Percentiles rank a stretch among this genome's conserved stretches.
phyloP scores from a whole-genome alignment of 768 basidiomycete species.

The Hericium coralloides region DNA sequence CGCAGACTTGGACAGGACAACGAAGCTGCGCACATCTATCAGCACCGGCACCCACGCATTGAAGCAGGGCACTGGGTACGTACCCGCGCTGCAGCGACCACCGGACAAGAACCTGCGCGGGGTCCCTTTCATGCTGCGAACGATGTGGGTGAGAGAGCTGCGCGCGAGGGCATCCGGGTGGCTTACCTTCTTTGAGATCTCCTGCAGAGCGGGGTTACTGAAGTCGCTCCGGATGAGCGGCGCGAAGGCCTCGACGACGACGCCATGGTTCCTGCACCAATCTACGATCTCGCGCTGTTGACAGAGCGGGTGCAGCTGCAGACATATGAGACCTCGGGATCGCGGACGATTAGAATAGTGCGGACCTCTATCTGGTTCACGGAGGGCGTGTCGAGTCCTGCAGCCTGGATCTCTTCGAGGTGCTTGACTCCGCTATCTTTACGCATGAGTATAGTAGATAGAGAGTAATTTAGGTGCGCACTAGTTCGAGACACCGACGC shows the following conservation, averaged over 20 bases:
- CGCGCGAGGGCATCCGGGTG: background rate
- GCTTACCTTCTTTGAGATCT: conserved; percentile 51
- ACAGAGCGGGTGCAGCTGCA: conserved; percentile 67
- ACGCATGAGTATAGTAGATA: background rate
- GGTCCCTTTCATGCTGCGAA: conserved; percentile 45
- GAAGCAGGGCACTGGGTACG: conserved; percentile 18
- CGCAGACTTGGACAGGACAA: conserved; percentile 78
- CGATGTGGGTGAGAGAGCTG: background rate
- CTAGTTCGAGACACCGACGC: conserved; percentile 81
- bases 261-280: conserved; percentile 44
- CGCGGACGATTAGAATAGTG: background rate
- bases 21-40: conserved; percentile 37
- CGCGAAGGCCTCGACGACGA: conserved; percentile 67
- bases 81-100: conserved; percentile 88
- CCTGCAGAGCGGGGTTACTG: conserved; percentile 42
- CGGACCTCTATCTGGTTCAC: conserved; percentile 78
- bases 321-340: background rate
- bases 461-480: conserved; percentile 24
- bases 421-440: conserved; percentile 56
- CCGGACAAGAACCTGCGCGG: conserved; percentile 76
- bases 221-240: conserved; percentile 49
- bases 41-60: too few relatives aligned
- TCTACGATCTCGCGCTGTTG: conserved; percentile 32
- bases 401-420: conserved; percentile 60
- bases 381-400: conserved; percentile 54